These are phyloP conservation scores for Cyphellophora attinorum DNA, from an alignment of 2,329 filamentous ascomycete species.

Conservation along the genomic window DNA sequence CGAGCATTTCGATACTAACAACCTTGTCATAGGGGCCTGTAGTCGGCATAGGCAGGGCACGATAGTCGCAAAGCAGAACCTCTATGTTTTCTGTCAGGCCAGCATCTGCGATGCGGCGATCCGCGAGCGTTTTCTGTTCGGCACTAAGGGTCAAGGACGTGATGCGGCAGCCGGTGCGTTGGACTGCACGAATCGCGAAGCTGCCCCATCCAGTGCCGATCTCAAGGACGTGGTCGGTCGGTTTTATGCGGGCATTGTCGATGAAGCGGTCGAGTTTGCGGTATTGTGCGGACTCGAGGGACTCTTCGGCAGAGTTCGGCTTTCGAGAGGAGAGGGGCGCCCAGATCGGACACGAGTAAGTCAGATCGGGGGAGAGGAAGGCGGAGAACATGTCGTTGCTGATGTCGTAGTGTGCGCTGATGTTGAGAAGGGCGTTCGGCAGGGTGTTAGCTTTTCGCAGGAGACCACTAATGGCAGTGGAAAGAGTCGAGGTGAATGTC, in stretches of 20 bases:
- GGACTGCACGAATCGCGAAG: slow-evolving; percentile 61
- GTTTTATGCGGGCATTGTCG: slow-evolving; percentile 52
- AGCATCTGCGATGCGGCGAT: slow-evolving; percentile 52
- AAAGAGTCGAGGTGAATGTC: slow-evolving; percentile 51
- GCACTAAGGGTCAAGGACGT: slow-evolving; percentile 59
- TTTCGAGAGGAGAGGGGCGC: slow-evolving; percentile 30
- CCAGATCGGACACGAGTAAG: slow-evolving; percentile 17
- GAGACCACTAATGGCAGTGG: slow-evolving; percentile 48
- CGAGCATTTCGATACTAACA: slow-evolving; percentile 69
- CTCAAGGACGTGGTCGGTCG: slow-evolving; percentile 60
- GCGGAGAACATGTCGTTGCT: slow-evolving; percentile 28
- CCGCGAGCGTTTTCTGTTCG: slow-evolving; percentile 60
- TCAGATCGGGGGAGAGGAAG: slow-evolving; percentile 21
- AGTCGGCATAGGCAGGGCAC: slow-evolving; percentile 45
- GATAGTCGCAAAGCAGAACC: slow-evolving; percentile 61
- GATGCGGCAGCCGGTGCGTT: slow-evolving; percentile 56
- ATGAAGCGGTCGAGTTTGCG: slow-evolving; percentile 60
- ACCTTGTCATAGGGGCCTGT: slow-evolving; percentile 57
- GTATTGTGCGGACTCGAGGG: slow-evolving; percentile 56
- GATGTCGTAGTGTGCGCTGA: slow-evolving; percentile 66
- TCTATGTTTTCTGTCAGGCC: slow-evolving; percentile 52
- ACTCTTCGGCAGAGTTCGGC: slow-evolving; percentile 43
- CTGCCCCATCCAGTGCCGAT: slow-evolving; percentile 70
- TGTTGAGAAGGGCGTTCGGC: slow-evolving; percentile 53
- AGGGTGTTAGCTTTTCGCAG: slow-evolving; percentile 50